Evolutionary conservation across 2,329 filamentous ascomycete genomes (phyloP).

Genomic region (Zymoseptoria crescenta): DNA sequence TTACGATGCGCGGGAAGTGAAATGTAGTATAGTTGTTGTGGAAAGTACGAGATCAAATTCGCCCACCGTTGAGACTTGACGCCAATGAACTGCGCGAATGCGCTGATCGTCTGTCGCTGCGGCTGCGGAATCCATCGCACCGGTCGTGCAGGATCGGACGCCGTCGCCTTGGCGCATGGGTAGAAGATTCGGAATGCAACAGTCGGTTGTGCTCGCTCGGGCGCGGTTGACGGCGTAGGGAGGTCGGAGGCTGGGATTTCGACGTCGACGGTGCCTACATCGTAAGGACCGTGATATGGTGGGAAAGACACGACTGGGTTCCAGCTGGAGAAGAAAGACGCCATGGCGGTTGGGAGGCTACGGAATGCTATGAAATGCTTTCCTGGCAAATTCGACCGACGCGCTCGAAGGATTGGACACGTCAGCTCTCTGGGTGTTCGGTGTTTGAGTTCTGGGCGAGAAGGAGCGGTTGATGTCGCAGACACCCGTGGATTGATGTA

Average conservation of each 20-base stretch:
- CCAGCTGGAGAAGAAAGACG: constrained; percentile 39
- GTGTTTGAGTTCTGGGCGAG: neutral
- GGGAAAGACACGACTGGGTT: constrained; percentile 67
- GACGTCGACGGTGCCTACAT: constrained; percentile 71
- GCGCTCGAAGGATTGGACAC: neutral
- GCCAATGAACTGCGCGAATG: constrained; percentile 70
- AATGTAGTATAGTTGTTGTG: constrained; percentile 64
- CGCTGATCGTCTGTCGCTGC: constrained; percentile 64
- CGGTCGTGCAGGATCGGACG: constrained; percentile 42
- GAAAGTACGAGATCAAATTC: constrained; percentile 31
- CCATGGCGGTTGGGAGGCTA: constrained; percentile 23
- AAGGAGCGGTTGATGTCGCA: neutral
- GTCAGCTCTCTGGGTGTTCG: neutral
- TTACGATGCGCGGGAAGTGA: constrained; percentile 66
- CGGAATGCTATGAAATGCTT: neutral
- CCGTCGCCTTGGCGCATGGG: constrained; percentile 46
- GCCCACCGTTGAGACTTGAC: constrained; percentile 37
- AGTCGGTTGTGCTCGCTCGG: constrained; percentile 55
- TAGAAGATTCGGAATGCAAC: constrained; percentile 79
- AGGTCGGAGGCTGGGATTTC: constrained; percentile 61
- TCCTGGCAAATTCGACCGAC: neutral
- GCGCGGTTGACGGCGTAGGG: constrained; percentile 49
- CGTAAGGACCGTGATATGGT: constrained; percentile 66
- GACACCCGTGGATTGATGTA: neutral
- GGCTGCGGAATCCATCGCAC: constrained; percentile 73